A percentile compares a stretch with the other conserved stretches of the same genome.
Conservation (phyloP, 129 eudicot genomes). For the Deinandra increscens region DNA sequence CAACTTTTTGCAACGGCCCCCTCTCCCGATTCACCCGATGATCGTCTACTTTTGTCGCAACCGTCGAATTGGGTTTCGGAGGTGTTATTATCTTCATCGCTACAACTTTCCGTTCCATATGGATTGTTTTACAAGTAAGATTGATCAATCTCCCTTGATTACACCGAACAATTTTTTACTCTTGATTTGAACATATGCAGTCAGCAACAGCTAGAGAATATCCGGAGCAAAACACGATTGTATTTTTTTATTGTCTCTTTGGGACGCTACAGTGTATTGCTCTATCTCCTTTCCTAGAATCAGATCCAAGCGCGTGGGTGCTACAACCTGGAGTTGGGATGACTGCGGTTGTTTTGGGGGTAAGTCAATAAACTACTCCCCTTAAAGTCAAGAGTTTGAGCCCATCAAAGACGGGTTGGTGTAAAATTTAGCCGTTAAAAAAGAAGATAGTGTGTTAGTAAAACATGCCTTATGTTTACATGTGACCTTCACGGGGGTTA, state of each 20-base stretch:
- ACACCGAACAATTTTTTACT: neutral
- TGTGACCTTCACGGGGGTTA: no score
- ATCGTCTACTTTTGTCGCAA: neutral
- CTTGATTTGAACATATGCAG: constrained; percentile 9
- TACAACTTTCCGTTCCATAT: neutral
- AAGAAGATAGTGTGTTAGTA: no score
- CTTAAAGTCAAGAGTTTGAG: no score
- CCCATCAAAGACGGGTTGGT: no score
- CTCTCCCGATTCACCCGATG: neutral
- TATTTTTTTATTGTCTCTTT: constrained; percentile 30
- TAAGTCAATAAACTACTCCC: neutral
- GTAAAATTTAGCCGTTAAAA: no score
- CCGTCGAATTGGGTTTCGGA: constrained; percentile 24
- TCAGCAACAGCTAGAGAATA: constrained; percentile 17
- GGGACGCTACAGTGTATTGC: constrained; percentile 11
- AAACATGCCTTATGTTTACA: no score
- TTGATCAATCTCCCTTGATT: neutral
- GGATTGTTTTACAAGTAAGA: constrained; percentile 28
- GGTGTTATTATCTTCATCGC: constrained; percentile 7
- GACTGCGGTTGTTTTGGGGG: constrained; percentile 28
- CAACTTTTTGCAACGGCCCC: neutral
- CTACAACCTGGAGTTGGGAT: constrained; percentile 6
- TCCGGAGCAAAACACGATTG: constrained; percentile 24
- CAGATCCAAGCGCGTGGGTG: constrained; percentile 25
- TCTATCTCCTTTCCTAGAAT: constrained; percentile 16